phyloP scores from a whole-genome alignment of 2,329 filamentous ascomycete species.

The Cordyceps tenuipes region DNA sequence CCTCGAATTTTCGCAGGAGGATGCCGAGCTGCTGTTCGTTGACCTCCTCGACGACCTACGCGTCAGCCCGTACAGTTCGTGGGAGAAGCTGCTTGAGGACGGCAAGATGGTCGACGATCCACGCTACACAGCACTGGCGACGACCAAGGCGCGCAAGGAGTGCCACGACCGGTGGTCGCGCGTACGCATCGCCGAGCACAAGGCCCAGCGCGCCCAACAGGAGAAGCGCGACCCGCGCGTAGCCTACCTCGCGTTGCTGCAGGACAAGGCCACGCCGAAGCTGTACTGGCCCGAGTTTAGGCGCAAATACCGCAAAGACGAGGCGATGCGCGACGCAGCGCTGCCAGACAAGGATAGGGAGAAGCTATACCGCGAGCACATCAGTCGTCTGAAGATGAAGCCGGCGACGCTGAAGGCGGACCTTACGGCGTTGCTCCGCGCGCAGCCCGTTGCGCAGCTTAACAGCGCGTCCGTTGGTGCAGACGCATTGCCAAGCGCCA shows the following conservation, averaged over 20 bases:
- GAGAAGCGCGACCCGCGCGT: constrained; percentile 78
- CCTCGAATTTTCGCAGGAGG: constrained; percentile 61
- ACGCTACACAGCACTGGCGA: constrained; percentile 75
- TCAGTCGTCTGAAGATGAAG: constrained; percentile 58
- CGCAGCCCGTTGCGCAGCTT: constrained; percentile 48
- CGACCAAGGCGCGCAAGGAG: constrained; percentile 72
- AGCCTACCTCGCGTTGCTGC: constrained; percentile 72
- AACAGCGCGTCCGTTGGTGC: constrained; percentile 47
- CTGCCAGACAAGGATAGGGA: constrained; percentile 71
- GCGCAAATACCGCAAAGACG: constrained; percentile 77
- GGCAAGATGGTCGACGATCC: constrained; percentile 75
- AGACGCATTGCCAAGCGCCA: constrained; percentile 49
- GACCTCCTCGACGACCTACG: constrained; percentile 76
- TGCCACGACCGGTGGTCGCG: constrained; percentile 79
- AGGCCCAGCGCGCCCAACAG: constrained; percentile 63
- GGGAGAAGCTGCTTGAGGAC: constrained; percentile 83
- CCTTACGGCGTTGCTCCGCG: constrained; percentile 55
- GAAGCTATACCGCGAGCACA: constrained; percentile 69
- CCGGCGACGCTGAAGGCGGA: constrained; percentile 61
- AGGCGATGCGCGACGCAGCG: constrained; percentile 66
- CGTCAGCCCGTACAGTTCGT: constrained; percentile 81
- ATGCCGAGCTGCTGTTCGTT: constrained; percentile 70
- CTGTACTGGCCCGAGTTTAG: constrained; percentile 97
- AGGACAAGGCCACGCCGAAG: constrained; percentile 77
- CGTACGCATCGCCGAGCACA: constrained; percentile 64